A percentile compares a stretch with the other conserved stretches of the same genome.
Conservation (phyloP, 2,329 filamentous ascomycete species). For the Penicillium freii region DNA sequence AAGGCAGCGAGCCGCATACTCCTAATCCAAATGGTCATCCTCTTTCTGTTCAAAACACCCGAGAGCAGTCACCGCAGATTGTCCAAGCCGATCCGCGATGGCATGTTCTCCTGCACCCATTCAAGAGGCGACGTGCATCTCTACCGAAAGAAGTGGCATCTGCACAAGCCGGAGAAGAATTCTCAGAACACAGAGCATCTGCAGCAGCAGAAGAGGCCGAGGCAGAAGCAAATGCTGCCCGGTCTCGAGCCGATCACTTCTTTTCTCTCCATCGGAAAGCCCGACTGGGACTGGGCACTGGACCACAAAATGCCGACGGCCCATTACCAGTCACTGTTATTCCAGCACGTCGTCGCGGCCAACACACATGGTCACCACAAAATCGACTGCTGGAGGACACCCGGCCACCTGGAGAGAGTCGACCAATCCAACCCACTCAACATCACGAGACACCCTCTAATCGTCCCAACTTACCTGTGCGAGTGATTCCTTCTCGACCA, state of each 20-base stretch:
- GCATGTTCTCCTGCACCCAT: slow-evolving; percentile 56
- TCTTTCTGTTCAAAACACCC: slow-evolving; percentile 22
- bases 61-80: slow-evolving; percentile 35
- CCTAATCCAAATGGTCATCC: slow-evolving; percentile 13
- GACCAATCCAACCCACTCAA: not conserved
- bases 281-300: slow-evolving; percentile 37
- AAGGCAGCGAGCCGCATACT: slow-evolving; percentile 14
- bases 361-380: slow-evolving; percentile 56
- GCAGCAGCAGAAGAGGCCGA: slow-evolving; percentile 35
- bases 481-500: slow-evolving; percentile 60
- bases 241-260: slow-evolving; percentile 46
- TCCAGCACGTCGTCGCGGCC: slow-evolving; percentile 55
- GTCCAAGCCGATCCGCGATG: slow-evolving; percentile 41
- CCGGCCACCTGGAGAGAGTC: slow-evolving; percentile 8
- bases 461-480: slow-evolving; percentile 46
- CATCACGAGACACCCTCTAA: not conserved
- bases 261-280: slow-evolving; percentile 51
- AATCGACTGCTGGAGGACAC: slow-evolving; percentile 24
- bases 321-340: slow-evolving; percentile 60
- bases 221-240: slow-evolving; percentile 39
- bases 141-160: slow-evolving; percentile 60
- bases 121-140: slow-evolving; percentile 57
- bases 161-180: slow-evolving; percentile 52
- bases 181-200: slow-evolving; percentile 18
- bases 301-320: slow-evolving; percentile 36